Evolutionary conservation across 495 filamentous ascomycete genomes (phyloP).

Genomic region (Trichodelitschia bisporula): DNA sequence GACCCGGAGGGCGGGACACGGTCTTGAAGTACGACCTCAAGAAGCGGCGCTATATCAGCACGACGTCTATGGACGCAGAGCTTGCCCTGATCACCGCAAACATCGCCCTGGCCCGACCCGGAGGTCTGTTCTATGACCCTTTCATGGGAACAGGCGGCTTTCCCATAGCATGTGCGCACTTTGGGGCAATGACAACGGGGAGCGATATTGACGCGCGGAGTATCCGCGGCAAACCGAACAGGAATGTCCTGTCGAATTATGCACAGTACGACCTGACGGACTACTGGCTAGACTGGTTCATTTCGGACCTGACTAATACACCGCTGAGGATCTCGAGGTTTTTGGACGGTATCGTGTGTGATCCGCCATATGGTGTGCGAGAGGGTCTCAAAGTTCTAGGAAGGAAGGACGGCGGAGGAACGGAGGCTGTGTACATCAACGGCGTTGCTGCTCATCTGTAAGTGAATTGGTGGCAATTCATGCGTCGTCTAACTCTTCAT

Average conservation of each 20-base stretch:
- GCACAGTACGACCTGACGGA: constrained; percentile 49
- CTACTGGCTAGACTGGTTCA: constrained; percentile 48
- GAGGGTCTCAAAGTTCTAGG: constrained; percentile 81
- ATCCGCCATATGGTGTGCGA: constrained; percentile 92
- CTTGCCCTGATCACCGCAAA: constrained; percentile 82
- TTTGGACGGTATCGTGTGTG: constrained; percentile 84
- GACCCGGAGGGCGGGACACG: constrained; percentile 32
- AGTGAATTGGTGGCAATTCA: constrained; percentile 8
- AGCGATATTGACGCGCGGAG: constrained; percentile 84
- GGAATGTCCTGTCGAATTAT: constrained; percentile 49
- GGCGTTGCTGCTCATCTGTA: constrained; percentile 48
- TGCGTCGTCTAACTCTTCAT: not conserved
- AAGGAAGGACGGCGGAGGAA: constrained; percentile 32
- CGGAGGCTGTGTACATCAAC: constrained; percentile 38
- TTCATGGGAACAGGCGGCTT: constrained; percentile 92
- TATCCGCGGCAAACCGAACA: constrained; percentile 41
- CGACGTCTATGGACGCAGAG: constrained; percentile 92
- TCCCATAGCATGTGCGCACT: constrained; percentile 64
- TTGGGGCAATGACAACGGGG: constrained; percentile 55
- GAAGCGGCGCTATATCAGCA: constrained; percentile 77
- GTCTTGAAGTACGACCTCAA: constrained; percentile 67
- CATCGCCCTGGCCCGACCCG: constrained; percentile 55
- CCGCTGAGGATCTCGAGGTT: constrained; percentile 34
- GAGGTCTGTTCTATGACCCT: constrained; percentile 72
- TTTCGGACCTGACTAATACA: constrained; percentile 73